Evolutionary conservation across 1,284 basidiomycete species (phyloP), one percentile per base, ranked within the genome.

Genomic region (Ceratobasidium theobromae): DNA sequence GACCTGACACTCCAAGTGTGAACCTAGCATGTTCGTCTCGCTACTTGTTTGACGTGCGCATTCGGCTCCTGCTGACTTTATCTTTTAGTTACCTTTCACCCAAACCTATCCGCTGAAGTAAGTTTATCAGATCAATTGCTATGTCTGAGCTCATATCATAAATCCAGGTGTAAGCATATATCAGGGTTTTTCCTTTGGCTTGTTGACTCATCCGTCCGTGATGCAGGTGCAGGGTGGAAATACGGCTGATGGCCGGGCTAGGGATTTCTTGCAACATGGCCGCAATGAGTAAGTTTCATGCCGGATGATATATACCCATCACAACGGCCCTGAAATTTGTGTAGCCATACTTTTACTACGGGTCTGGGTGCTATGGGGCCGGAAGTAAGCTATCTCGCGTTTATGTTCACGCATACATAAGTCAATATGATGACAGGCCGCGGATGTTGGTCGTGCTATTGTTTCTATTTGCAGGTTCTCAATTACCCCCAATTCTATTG

Each of bases 281-380:
- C 9, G 53, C 53, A 51, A 65, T 65, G 60, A 21, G 60, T 65
- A 28, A 40, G 60, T 53, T 3, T 33, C 14, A 35, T 9, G 6
- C n/a, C n/a, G 32, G 12, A 18, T 3, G n/a, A n/a, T 11, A 35
- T 38, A 21, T 46, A 1, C 16, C 11, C 16, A n/a, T 40, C 53
- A n/a, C n/a, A n/a, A n/a, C 27, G 35, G 53, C 25, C 16, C 14
- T 27, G 40, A 27, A 27, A 6, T 3, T 14, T 28, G 12, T 27
- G 14, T 16, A 65, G 60, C 38, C n/a, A 65, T 65, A 8, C 51
- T 65, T n/a, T 35, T 53, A 14, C 40, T 53, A 25, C 35, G 60
- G 25, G 60, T 65, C 2, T 65, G 60, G 60, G 60, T 51, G 8
- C 43, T 65, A 32, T 65, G 60, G 60, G 60, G 60, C n/a, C 49